These are phyloP conservation scores for Coemansia sp. DNA, from an alignment of 192 early-diverging fungal genomes.

Conservation along the genomic window DNA sequence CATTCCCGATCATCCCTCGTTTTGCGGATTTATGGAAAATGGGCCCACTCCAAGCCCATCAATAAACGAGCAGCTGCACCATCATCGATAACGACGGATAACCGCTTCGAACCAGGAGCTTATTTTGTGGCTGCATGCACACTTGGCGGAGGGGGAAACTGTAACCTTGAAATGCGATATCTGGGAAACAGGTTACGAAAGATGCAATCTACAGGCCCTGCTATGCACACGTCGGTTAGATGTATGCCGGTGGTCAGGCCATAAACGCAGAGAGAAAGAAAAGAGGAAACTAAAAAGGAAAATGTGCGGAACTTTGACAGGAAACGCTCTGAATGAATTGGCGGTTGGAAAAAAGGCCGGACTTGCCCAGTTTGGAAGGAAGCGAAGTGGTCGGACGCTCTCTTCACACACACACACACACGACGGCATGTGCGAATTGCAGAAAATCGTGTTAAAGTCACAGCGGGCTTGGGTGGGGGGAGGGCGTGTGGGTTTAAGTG, in stretches of 20 bases:
- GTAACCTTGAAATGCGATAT: background rate
- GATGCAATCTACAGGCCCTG: no score
- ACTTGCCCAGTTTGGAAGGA: background rate
- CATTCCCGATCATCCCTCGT: background rate
- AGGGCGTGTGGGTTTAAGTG: background rate
- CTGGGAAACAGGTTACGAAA: background rate
- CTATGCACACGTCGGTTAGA: background rate
- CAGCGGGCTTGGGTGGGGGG: background rate
- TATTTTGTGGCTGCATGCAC: no score
- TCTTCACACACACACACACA: background rate
- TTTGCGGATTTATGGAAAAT: no score
- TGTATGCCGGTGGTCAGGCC: background rate
- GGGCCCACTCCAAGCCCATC: background rate
- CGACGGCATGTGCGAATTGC: background rate
- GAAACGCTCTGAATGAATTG: no score
- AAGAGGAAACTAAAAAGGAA: background rate
- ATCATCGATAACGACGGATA: background rate
- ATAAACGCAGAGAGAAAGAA: background rate
- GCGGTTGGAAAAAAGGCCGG: no score
- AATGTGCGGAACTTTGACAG: background rate
- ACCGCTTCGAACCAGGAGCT: background rate
- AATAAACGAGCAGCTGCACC: background rate
- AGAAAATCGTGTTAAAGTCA: background rate
- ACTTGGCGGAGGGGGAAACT: no score
- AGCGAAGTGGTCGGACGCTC: background rate